A percentile compares a stretch with the other conserved stretches of the same genome.
phyloP scores from a whole-genome alignment of 192 early-diverging fungal genomes.

The Pilobolus umbonatus region DNA sequence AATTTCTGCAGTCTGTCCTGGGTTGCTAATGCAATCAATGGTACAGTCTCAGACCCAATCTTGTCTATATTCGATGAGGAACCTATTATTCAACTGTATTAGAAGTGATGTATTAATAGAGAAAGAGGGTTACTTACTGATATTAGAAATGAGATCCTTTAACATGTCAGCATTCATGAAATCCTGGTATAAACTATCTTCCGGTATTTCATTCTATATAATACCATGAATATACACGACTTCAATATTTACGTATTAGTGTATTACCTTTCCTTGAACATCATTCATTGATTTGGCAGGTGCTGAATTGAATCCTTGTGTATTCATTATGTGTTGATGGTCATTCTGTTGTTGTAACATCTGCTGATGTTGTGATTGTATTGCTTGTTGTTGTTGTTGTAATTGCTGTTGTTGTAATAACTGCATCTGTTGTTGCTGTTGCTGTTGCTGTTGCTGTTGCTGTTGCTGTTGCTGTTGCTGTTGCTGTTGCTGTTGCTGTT shows the following conservation, averaged over 20 bases:
- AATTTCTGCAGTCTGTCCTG: slow-evolving; percentile 60
- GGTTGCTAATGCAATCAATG: slow-evolving; percentile 62
- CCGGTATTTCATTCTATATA: neutral
- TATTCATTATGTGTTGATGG: neutral
- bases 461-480: slow-evolving; percentile 4
- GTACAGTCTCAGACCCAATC: slow-evolving; percentile 54
- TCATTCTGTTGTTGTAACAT: neutral
- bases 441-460: neutral
- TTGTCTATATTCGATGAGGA: slow-evolving; percentile 21
- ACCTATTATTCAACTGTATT: neutral
- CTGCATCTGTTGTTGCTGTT: neutral
- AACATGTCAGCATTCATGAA: slow-evolving; percentile 43
- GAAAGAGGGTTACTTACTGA: slow-evolving; percentile 26
- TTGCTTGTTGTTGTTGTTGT: neutral
- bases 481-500: neutral
- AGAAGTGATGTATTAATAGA: neutral
- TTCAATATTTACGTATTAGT: neutral
- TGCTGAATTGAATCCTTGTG: neutral
- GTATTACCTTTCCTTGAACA: too few relatives aligned
- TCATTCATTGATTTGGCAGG: neutral
- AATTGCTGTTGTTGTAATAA: neutral
- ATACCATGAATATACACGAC: neutral
- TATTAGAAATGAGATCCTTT: slow-evolving; percentile 30
- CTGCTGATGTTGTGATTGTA: neutral
- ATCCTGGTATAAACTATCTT: slow-evolving; percentile 24